These are phyloP conservation scores for Stenogyne calaminthoides DNA, from an alignment of 305 asterid species.

Conservation along the genomic window DNA sequence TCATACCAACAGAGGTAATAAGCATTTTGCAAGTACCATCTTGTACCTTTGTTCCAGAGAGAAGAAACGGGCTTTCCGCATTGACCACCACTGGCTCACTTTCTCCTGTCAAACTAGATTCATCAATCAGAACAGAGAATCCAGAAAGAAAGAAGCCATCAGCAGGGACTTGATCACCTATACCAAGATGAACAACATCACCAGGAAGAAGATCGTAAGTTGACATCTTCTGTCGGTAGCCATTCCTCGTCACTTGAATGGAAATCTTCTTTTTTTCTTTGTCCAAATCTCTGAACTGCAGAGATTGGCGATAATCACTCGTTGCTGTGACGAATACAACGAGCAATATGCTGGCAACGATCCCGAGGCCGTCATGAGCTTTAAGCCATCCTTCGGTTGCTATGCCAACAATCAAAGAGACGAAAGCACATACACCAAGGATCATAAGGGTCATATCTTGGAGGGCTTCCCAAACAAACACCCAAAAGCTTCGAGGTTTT, in stretches of 20 bases:
- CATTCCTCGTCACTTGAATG: slow-evolving; percentile 77
- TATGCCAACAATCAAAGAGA: slow-evolving; percentile 72
- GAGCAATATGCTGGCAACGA: slow-evolving; percentile 70
- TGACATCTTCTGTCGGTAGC: slow-evolving; percentile 70
- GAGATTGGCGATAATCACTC: slow-evolving; percentile 78
- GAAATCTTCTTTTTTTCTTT: slow-evolving; percentile 81
- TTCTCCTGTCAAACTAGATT: slow-evolving; percentile 84
- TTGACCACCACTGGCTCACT: slow-evolving; percentile 74
- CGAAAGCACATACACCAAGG: slow-evolving; percentile 75
- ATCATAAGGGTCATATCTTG: slow-evolving; percentile 91
- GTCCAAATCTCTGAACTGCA: slow-evolving; percentile 79
- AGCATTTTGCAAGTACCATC: slow-evolving; percentile 91
- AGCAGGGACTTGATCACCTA: slow-evolving; percentile 90
- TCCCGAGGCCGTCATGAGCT: slow-evolving; percentile 88
- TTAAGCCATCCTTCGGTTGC: slow-evolving; percentile 89
- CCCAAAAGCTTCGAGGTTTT: slow-evolving; percentile 59
- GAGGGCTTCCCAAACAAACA: slow-evolving; percentile 82
- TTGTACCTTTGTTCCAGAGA: slow-evolving; percentile 88
- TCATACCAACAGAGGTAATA: slow-evolving; percentile 85
- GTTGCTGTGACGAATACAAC: slow-evolving; percentile 86
- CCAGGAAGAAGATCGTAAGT: slow-evolving; percentile 79
- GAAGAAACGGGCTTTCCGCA: slow-evolving; percentile 63
- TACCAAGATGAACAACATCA: slow-evolving; percentile 74
- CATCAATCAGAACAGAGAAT: slow-evolving; percentile 83
- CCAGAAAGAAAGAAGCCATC: slow-evolving; percentile 81